These are phyloP conservation scores for Sporormia fimetaria DNA, from an alignment of 495 filamentous ascomycete species.

Conservation along the genomic window DNA sequence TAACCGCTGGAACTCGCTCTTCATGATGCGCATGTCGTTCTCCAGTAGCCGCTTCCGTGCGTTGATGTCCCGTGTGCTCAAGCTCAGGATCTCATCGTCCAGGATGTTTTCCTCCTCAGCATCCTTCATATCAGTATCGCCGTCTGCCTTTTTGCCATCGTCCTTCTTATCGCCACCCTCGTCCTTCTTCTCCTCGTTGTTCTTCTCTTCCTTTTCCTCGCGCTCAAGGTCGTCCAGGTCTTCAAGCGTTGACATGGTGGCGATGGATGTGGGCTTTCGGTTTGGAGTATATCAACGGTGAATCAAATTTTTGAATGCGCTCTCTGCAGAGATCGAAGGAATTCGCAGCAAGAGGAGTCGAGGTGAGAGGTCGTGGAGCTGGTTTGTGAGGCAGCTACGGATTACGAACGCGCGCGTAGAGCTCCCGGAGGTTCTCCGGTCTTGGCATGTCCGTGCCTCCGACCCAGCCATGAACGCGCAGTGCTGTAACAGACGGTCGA, in stretches of 20 bases:
- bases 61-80: slow-evolving; percentile 85
- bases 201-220: slow-evolving; percentile 62
- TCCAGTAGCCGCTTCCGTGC: slow-evolving; percentile 80
- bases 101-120: slow-evolving; percentile 57
- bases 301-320: background rate
- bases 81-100: slow-evolving; percentile 80
- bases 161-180: slow-evolving; percentile 47
- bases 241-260: slow-evolving; percentile 71
- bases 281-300: background rate
- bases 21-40: slow-evolving; percentile 97
- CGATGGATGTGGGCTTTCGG: slow-evolving; percentile 13
- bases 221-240: slow-evolving; percentile 70
- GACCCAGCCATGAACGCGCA: too few relatives aligned
- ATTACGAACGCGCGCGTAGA: slow-evolving; percentile 16
- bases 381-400: slow-evolving; percentile 23
- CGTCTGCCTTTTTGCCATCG: slow-evolving; percentile 37
- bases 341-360: background rate
- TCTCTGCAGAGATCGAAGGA: background rate
- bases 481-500: too few relatives aligned
- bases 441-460: slow-evolving; percentile 13
- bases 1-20: slow-evolving; percentile 88
- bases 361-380: slow-evolving; percentile 1
- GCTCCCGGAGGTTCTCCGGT: background rate
- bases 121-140: slow-evolving; percentile 85
- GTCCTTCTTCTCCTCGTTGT: slow-evolving; percentile 45